A percentile compares a stretch with the other conserved stretches of the same genome.
Conservation (phyloP, 257 asterid species). For the Capsicum chinense region DNA sequence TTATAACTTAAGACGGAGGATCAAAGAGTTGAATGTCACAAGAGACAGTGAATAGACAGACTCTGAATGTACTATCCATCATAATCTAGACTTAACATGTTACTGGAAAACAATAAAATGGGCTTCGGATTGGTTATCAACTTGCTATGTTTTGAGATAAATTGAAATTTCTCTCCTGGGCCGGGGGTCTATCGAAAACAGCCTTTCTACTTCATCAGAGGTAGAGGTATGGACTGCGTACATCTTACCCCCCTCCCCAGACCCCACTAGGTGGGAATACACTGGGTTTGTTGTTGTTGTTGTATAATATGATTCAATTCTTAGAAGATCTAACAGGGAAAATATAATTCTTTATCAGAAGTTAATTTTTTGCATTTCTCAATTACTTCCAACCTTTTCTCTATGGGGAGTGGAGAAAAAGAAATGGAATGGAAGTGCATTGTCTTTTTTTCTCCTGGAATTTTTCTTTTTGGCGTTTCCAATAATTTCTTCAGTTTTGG, state of each 20-base stretch:
- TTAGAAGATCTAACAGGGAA: neutral
- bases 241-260: too few relatives aligned
- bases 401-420: conserved; percentile 3
- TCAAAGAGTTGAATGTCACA: neutral
- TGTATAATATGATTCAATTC: neutral
- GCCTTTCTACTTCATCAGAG: too few relatives aligned
- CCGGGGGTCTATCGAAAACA: too few relatives aligned
- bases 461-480: neutral
- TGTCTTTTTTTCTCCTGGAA: neutral
- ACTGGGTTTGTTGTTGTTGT: too few relatives aligned
- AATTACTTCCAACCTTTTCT: conserved; percentile 1
- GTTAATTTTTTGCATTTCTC: neutral
- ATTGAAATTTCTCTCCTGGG: neutral
- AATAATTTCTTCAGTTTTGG: conserved; percentile 14
- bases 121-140: neutral
- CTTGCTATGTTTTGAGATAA: neutral
- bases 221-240: too few relatives aligned
- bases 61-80: neutral
- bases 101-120: neutral
- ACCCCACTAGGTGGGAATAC: too few relatives aligned
- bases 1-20: neutral
- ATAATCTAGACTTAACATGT: neutral
- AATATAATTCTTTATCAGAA: neutral
- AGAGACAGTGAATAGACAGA: neutral
- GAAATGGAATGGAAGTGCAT: neutral